Evolutionary conservation across 2,329 filamentous ascomycete genomes (phyloP).

Genomic region (Eurotiales sp.): DNA sequence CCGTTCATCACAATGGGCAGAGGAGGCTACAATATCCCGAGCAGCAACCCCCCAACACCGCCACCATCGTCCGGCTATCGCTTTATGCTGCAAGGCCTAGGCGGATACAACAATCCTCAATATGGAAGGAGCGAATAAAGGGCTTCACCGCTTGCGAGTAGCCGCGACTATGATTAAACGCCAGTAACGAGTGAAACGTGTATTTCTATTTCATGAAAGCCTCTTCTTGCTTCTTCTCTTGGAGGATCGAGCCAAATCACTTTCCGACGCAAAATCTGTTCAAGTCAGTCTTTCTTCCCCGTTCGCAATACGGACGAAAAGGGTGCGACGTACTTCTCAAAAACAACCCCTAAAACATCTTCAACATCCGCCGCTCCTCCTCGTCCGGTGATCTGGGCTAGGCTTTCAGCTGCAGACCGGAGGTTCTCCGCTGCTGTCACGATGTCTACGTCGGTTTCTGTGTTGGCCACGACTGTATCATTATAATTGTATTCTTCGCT

Average conservation of each 20-base stretch:
- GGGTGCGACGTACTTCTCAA: conserved; percentile 83
- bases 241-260: conserved; percentile 24
- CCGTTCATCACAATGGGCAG: conserved; percentile 30
- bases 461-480: conserved; percentile 11
- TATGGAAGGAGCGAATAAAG: conserved; percentile 13
- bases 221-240: not conserved
- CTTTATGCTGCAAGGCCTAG: conserved; percentile 14
- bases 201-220: not conserved
- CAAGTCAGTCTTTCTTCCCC: conserved; percentile 11
- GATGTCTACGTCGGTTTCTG: conserved; percentile 59
- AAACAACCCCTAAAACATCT: conserved; percentile 92
- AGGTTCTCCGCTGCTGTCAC: conserved; percentile 88
- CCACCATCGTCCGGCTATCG: conserved; percentile 11
- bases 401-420: conserved; percentile 70
- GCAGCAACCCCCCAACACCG: conserved; percentile 13
- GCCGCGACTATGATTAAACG: conserved; percentile 14
- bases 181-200: conserved; percentile 15
- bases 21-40: conserved; percentile 34
- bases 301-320: not conserved
- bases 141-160: not conserved
- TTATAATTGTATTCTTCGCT: conserved; percentile 17
- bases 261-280: conserved; percentile 57
- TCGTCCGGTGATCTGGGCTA: conserved; percentile 83
- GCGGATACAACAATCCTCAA: conserved; percentile 27
- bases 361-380: conserved; percentile 87